phyloP scores from a whole-genome alignment of 139 green algal genomes.

The Chlorella sorokiniana region DNA sequence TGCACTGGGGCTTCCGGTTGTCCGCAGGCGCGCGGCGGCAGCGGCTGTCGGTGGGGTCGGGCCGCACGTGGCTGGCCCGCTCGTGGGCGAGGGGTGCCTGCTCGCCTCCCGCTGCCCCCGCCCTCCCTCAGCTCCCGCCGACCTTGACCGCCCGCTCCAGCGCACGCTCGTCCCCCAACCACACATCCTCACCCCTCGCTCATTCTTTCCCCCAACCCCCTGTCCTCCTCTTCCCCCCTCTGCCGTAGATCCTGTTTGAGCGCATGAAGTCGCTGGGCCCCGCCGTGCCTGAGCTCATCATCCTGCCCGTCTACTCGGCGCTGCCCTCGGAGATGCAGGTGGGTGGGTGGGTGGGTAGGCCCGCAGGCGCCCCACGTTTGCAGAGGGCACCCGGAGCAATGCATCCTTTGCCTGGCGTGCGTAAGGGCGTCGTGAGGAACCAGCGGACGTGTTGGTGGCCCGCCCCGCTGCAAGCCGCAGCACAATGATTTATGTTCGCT shows the following conservation, averaged over 20 bases:
- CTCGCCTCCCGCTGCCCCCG: no score
- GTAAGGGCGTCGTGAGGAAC: not conserved
- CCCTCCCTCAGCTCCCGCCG: no score
- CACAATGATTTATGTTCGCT: not conserved
- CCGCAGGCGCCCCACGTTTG: no score
- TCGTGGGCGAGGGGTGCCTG: no score
- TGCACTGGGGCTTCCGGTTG: not conserved
- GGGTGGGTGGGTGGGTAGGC: not conserved
- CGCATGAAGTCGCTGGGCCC: conserved; percentile 92
- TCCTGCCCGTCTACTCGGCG: conserved; percentile 92
- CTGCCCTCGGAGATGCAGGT: conserved; percentile 81
- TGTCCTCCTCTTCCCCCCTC: not conserved
- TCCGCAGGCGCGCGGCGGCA: no score
- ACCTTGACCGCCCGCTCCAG: no score
- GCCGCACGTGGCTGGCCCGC: no score
- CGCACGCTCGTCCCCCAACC: no score
- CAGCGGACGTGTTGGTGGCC: not conserved
- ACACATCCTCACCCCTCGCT: no score
- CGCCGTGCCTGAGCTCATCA: conserved; percentile 91
- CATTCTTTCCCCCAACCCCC: no score
- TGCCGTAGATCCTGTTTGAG: conserved; percentile 84
- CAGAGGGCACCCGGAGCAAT: no score
- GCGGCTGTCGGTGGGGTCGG: no score
- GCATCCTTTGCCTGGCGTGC: not conserved
- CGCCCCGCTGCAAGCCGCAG: not conserved